These are phyloP conservation scores for Melaleuca alternifolia DNA, from an alignment of 345 rosid species.

Conservation along the genomic window DNA sequence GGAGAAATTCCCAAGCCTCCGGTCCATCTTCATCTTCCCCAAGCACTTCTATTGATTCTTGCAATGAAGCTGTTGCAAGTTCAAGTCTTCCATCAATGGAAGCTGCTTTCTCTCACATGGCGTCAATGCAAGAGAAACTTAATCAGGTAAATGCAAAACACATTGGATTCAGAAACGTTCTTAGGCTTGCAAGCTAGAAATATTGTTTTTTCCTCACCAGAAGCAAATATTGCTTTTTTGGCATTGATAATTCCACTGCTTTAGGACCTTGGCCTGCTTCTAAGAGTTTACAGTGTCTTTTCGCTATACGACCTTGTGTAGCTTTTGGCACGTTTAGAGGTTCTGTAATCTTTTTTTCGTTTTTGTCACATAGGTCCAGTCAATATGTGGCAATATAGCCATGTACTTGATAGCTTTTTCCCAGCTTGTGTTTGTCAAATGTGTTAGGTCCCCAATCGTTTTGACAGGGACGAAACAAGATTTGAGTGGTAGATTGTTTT, in stretches of 20 bases:
- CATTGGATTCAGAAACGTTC: not conserved
- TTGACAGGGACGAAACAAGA: not conserved
- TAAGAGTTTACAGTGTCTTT: not conserved
- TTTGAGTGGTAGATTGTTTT: not conserved
- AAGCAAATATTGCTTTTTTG: not conserved
- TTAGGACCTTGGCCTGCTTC: not conserved
- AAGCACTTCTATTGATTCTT: conserved; percentile 39
- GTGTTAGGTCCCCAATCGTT: not conserved
- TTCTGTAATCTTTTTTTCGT: not conserved
- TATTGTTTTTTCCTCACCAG: not conserved
- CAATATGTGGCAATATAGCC: not conserved
- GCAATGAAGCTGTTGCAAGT: conserved; percentile 27
- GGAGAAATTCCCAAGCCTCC: conserved; percentile 39
- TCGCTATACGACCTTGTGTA: not conserved
- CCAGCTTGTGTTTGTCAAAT: not conserved
- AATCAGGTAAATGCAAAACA: conserved; percentile 52
- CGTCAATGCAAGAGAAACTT: conserved; percentile 54
- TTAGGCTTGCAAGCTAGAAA: not conserved
- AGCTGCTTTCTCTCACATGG: conserved; percentile 34
- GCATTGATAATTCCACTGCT: not conserved
- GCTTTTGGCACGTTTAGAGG: not conserved
- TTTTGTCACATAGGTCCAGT: not conserved
- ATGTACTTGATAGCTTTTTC: not conserved
- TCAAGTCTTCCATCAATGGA: conserved; percentile 24
- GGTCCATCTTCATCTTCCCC: conserved; percentile 44